phyloP scores from a whole-genome alignment of 768 basidiomycete species.

The Guyanaporus albipodus region DNA sequence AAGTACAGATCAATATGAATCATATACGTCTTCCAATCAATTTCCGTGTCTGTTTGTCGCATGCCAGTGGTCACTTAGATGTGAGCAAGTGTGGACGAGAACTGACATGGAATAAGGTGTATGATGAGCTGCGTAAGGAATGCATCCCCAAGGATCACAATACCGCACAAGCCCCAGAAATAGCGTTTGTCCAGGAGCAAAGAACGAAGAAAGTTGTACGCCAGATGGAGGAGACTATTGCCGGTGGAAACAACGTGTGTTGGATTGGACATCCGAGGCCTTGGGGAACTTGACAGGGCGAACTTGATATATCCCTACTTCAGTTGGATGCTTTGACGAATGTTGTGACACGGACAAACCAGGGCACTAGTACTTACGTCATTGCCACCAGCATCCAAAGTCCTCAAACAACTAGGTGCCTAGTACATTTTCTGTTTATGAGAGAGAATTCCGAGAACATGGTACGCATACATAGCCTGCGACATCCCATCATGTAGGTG shows the following conservation, averaged over 20 bases:
- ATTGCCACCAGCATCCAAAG: too few species aligned
- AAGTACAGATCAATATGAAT: slow-evolving; percentile 75
- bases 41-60: slow-evolving; percentile 79
- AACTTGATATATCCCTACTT: too few species aligned
- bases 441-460: neutral
- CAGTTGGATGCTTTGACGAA: too few species aligned
- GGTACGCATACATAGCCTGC: slow-evolving; percentile 18
- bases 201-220: slow-evolving; percentile 7
- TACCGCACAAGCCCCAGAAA: slow-evolving; percentile 62
- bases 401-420: too few species aligned
- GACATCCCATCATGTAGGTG: neutral
- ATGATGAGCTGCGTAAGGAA: slow-evolving; percentile 78
- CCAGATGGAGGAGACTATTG: slow-evolving; percentile 1
- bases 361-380: too few species aligned
- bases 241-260: neutral
- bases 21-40: slow-evolving; percentile 98
- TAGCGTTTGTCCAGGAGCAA: slow-evolving; percentile 49
- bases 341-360: too few species aligned
- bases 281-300: too few species aligned
- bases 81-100: slow-evolving; percentile 3
- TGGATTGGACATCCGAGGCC: slow-evolving; percentile 5
- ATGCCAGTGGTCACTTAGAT: slow-evolving; percentile 18
- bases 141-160: slow-evolving; percentile 73
- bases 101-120: slow-evolving; percentile 77
- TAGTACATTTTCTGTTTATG: slow-evolving; percentile 6